Evolutionary conservation across 78 protist genomes (phyloP).

Genomic region (Speleostelium caveatum): DNA sequence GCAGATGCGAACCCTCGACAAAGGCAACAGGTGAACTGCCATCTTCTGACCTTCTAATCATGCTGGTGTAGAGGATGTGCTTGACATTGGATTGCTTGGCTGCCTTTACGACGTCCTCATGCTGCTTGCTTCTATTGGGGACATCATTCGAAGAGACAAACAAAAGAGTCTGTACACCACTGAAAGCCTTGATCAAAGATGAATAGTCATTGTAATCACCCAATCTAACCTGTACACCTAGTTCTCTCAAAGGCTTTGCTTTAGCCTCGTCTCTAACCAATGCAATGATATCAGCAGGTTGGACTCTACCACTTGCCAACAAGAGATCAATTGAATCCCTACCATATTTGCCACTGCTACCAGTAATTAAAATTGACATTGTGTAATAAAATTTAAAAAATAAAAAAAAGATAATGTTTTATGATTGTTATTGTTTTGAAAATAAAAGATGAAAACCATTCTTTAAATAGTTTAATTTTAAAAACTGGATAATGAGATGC

Average conservation of each 20-base stretch:
- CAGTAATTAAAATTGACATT: conserved; percentile 44
- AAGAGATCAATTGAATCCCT: not conserved
- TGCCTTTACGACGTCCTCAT: conserved; percentile 8
- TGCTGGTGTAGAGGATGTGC: conserved; percentile 17
- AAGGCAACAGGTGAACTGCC: conserved; percentile 3
- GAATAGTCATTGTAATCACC: conserved; percentile 19
- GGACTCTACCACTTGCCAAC: not conserved
- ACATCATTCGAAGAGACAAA: conserved; percentile 27
- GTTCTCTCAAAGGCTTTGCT: not conserved
- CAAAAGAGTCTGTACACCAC: conserved; percentile 18
- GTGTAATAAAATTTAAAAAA: no score
- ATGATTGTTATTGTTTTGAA: no score
- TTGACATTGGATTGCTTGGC: conserved; percentile 7
- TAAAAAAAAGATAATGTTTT: no score
- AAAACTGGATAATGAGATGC: no score
- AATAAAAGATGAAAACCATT: no score
- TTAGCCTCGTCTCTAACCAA: conserved; percentile 11
- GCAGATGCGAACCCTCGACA: not conserved
- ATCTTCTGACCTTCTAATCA: conserved; percentile 15
- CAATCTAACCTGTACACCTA: not conserved
- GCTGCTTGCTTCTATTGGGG: conserved; percentile 2
- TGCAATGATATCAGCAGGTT: not conserved
- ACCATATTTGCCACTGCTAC: conserved; percentile 16
- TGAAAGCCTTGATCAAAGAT: not conserved
- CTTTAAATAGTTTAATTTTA: no score